A percentile compares a stretch with the other conserved stretches of the same genome.
phyloP scores from a whole-genome alignment of 441 rosid genomes.

The Raphanus hybrid region DNA sequence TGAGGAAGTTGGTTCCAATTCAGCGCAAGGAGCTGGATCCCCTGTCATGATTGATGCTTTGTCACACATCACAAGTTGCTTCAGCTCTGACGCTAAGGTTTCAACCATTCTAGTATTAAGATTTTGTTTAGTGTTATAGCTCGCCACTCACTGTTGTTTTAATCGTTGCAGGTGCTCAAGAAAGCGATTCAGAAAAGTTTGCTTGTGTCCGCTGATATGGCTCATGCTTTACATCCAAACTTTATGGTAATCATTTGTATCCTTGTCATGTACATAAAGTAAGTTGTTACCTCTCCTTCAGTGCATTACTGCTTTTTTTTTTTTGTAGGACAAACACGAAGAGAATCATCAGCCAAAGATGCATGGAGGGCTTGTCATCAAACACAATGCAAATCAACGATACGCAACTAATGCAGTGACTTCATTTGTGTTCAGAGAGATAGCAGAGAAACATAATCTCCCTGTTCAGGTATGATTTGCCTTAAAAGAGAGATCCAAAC shows the following conservation, averaged over 20 bases:
- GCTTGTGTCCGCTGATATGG: slow-evolving; percentile 98
- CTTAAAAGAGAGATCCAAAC: too few species aligned
- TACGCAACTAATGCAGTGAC: slow-evolving; percentile 97
- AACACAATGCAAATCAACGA: slow-evolving; percentile 96
- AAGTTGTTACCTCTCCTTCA: slow-evolving; percentile 11
- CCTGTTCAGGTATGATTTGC: slow-evolving; percentile 72
- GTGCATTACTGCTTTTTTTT: slow-evolving; percentile 20
- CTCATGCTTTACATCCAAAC: slow-evolving; percentile 98
- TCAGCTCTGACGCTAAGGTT: slow-evolving; percentile 78
- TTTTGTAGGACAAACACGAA: slow-evolving; percentile 85
- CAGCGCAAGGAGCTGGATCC: slow-evolving; percentile 99
- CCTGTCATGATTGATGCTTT: slow-evolving; percentile 96
- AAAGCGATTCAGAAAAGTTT: slow-evolving; percentile 90
- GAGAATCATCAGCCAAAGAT: slow-evolving; percentile 95
- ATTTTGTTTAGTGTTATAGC: neutral
- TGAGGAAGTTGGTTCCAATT: slow-evolving; percentile 93
- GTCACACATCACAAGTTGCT: slow-evolving; percentile 78
- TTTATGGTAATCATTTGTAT: slow-evolving; percentile 56
- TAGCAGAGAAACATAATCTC: slow-evolving; percentile 72
- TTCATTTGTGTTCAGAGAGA: slow-evolving; percentile 81
- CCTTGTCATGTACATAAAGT: neutral
- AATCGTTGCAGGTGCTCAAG: slow-evolving; percentile 65
- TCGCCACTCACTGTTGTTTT: neutral
- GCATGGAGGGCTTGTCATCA: slow-evolving; percentile 99
- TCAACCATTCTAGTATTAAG: slow-evolving; percentile 17